Evolutionary conservation across 192 early-diverging fungal genomes (phyloP).

Genomic region (Chytriomyces sp.): DNA sequence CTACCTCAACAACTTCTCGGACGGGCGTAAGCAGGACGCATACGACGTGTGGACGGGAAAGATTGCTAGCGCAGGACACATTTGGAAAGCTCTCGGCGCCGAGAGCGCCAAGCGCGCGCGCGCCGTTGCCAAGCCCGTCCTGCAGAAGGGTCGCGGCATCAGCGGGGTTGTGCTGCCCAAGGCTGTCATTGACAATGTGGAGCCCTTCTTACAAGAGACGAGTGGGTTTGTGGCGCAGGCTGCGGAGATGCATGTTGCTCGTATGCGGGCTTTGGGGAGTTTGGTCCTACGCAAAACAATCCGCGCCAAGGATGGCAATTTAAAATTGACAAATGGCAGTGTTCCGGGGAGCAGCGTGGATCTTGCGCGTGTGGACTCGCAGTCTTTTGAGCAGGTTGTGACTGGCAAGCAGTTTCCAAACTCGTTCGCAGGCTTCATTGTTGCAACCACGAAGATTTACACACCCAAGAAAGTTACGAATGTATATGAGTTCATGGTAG

Average conservation of each 20-base stretch:
- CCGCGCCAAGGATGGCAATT: neutral
- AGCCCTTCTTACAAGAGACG: conserved; percentile 45
- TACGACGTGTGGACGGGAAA: conserved; percentile 59
- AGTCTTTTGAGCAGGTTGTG: neutral
- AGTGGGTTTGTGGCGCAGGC: conserved; percentile 24
- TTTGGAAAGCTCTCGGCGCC: conserved; percentile 21
- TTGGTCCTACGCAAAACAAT: neutral
- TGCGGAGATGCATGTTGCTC: neutral
- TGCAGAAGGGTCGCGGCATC: conserved; percentile 37
- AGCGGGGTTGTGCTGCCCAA: conserved; percentile 44
- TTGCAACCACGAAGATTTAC: conserved; percentile 42
- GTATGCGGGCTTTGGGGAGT: neutral
- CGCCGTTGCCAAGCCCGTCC: conserved; percentile 21
- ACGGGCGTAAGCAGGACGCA: conserved; percentile 54
- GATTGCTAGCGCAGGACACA: neutral
- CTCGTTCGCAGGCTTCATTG: conserved; percentile 29
- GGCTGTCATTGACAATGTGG: conserved; percentile 42
- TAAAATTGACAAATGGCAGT: conserved; percentile 4
- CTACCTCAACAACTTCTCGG: conserved; percentile 59
- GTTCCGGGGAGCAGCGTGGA: neutral
- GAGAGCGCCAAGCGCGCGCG: neutral
- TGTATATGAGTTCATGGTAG: conserved; percentile 43
- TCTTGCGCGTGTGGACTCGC: neutral
- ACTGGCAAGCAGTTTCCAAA: neutral
- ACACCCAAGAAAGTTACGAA: conserved; percentile 44